Conservation (phyloP, 176 grass and related monocot species). For the Lolium multiflorum region DNA sequence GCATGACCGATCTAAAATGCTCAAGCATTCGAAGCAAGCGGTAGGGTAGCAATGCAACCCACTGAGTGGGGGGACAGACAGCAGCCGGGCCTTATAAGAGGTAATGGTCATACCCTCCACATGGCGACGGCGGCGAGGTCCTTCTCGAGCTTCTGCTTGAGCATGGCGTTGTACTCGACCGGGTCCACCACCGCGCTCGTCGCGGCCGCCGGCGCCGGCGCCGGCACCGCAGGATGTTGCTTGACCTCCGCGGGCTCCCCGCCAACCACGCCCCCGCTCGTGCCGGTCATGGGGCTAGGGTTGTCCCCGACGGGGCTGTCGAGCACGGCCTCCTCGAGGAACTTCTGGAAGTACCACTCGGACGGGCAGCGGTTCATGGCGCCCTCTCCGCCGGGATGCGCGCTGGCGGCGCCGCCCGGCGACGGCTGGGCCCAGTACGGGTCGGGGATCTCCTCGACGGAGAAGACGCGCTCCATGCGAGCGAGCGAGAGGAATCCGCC, state of each 20-base stretch:
- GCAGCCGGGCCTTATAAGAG: too few species aligned
- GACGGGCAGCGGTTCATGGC: constrained; percentile 79
- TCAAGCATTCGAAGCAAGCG: too few species aligned
- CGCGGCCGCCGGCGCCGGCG: neutral
- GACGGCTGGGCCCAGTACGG: constrained; percentile 60
- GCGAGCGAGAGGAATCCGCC: neutral
- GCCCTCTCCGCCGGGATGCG: neutral
- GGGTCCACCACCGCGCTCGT: constrained; percentile 59
- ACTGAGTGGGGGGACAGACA: too few species aligned
- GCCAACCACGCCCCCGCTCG: constrained; percentile 1
- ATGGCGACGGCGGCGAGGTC: constrained; percentile 88
- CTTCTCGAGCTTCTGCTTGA: constrained; percentile 92
- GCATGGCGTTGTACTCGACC: constrained; percentile 71
- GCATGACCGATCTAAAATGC: too few species aligned
- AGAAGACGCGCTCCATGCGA: constrained; percentile 86
- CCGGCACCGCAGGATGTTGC: neutral
- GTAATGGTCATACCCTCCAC: constrained; percentile 61
- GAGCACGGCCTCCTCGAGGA: constrained; percentile 76
- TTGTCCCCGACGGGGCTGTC: constrained; percentile 37
- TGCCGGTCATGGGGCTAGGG: constrained; percentile 23
- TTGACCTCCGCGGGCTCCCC: constrained; percentile 41
- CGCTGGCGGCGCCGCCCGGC: neutral
- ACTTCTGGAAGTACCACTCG: constrained; percentile 97
- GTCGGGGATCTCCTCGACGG: constrained; percentile 79
- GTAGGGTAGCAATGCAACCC: too few species aligned